These are phyloP conservation scores for Xylariaceae sp. DNA, from an alignment of 2,329 filamentous ascomycete species.

Conservation along the genomic window DNA sequence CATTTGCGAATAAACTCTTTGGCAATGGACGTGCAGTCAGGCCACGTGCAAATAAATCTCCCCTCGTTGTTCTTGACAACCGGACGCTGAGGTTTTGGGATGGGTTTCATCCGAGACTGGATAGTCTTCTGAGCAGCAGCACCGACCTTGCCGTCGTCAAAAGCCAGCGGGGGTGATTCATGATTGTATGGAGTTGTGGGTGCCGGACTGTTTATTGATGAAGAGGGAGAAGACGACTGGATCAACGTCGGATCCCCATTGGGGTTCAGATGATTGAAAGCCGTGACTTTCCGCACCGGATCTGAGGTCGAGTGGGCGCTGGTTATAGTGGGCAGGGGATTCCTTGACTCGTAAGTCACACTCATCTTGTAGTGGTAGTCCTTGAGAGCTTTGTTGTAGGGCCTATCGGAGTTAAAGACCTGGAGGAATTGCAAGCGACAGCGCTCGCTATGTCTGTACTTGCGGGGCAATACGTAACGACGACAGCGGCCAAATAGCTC, in stretches of 20 bases:
- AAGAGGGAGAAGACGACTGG: slow-evolving; percentile 16
- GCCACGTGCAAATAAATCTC: slow-evolving; percentile 69
- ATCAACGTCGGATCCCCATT: slow-evolving; percentile 32
- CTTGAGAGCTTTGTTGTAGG: slow-evolving; percentile 24
- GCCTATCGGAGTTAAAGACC: slow-evolving; percentile 23
- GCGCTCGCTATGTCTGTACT: slow-evolving; percentile 29
- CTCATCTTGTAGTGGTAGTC: slow-evolving; percentile 38
- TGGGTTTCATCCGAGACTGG: slow-evolving; percentile 43
- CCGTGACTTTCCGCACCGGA: slow-evolving; percentile 38
- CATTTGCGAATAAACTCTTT: slow-evolving; percentile 74
- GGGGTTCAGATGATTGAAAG: slow-evolving; percentile 35
- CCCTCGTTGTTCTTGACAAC: slow-evolving; percentile 60
- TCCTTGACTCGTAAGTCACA: slow-evolving; percentile 47
- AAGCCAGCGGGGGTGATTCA: slow-evolving; percentile 6
- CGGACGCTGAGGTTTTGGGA: slow-evolving; percentile 54
- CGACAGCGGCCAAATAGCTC: slow-evolving; percentile 18
- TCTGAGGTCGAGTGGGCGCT: slow-evolving; percentile 40
- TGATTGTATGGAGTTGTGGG: slow-evolving; percentile 19
- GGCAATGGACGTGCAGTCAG: slow-evolving; percentile 56
- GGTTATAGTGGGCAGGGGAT: slow-evolving; percentile 39
- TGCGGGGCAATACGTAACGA: slow-evolving; percentile 22
- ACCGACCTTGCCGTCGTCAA: neutral
- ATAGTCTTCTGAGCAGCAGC: slow-evolving; percentile 1
- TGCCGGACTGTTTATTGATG: slow-evolving; percentile 10
- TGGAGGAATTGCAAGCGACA: slow-evolving; percentile 41